Evolutionary conservation across 106 monocot genomes (phyloP).

Genomic region (Dioscorea dumetorum): DNA sequence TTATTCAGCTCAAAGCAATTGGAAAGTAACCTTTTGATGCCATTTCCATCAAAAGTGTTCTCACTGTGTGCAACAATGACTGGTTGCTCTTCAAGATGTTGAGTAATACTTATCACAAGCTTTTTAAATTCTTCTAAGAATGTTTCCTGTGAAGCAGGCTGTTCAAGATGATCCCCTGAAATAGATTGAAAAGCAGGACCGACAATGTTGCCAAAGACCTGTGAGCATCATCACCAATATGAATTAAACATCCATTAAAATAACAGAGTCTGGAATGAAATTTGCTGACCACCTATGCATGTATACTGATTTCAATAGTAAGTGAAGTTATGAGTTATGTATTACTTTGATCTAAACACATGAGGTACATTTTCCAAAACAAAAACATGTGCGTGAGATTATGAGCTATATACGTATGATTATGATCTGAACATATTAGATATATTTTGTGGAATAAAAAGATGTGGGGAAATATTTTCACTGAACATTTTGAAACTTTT

Average conservation of each 20-base stretch:
- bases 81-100: conserved; percentile 50
- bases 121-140: conserved; percentile 71
- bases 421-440: background rate
- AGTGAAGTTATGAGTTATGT: too few relatives aligned
- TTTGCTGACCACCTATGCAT: too few relatives aligned
- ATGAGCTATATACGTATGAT: too few relatives aligned
- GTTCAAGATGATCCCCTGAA: conserved; percentile 25
- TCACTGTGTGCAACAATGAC: conserved; percentile 94
- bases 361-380: conserved; percentile 2
- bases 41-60: conserved; percentile 72
- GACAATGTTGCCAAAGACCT: conserved; percentile 63
- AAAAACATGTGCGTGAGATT: too few relatives aligned
- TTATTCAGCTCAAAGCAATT: conserved; percentile 84
- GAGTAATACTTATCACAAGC: conserved; percentile 26
- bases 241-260: too few relatives aligned
- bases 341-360: background rate
- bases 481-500: too few relatives aligned
- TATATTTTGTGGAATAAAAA: conserved; percentile 3
- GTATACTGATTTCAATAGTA: too few relatives aligned
- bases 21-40: conserved; percentile 59
- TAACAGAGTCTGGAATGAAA: too few relatives aligned
- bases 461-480: too few relatives aligned
- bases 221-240: conserved; percentile 3
- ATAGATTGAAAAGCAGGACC: conserved; percentile 50
- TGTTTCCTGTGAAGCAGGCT: conserved; percentile 44